Evolutionary conservation across 2,329 filamentous ascomycete species (phyloP).

Genomic region (Chrysoporthe puriensis): DNA sequence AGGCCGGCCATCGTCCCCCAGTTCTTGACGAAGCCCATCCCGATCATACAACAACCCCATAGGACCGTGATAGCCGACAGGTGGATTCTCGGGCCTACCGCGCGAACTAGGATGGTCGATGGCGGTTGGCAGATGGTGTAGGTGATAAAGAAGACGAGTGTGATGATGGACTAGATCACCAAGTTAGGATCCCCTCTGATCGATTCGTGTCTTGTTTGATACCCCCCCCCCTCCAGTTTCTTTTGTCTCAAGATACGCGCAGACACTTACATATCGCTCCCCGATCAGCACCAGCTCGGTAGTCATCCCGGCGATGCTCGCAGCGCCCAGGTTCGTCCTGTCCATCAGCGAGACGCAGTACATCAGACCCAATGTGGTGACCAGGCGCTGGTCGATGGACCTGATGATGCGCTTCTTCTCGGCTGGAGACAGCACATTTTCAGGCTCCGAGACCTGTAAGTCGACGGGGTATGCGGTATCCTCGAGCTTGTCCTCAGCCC

Average conservation of each 20-base stretch:
- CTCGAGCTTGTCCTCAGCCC: conserved; percentile 19
- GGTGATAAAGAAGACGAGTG: conserved; percentile 72
- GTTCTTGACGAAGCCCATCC: conserved; percentile 64
- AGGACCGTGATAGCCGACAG: conserved; percentile 56
- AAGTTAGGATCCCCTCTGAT: not conserved
- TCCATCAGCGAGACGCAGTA: conserved; percentile 82
- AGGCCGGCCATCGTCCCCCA: conserved; percentile 58
- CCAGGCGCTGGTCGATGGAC: conserved; percentile 68
- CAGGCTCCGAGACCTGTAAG: conserved; percentile 31
- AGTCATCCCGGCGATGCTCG: conserved; percentile 69
- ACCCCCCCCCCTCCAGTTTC: not conserved
- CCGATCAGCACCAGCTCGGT: conserved; percentile 50
- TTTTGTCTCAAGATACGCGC: not conserved
- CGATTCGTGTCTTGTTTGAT: too few relatives aligned
- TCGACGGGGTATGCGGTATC: conserved; percentile 33
- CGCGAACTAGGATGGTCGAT: conserved; percentile 69
- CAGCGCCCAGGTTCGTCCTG: conserved; percentile 74
- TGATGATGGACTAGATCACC: conserved; percentile 19
- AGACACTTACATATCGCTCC: conserved; percentile 48
- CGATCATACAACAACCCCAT: conserved; percentile 67
- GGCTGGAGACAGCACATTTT: conserved; percentile 51
- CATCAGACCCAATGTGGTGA: conserved; percentile 64
- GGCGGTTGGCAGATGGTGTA: conserved; percentile 75
- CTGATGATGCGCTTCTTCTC: conserved; percentile 72
- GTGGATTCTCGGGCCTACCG: conserved; percentile 64